phyloP scores from a whole-genome alignment of 2,329 filamentous ascomycete genomes.

The Septoria petroselini region DNA sequence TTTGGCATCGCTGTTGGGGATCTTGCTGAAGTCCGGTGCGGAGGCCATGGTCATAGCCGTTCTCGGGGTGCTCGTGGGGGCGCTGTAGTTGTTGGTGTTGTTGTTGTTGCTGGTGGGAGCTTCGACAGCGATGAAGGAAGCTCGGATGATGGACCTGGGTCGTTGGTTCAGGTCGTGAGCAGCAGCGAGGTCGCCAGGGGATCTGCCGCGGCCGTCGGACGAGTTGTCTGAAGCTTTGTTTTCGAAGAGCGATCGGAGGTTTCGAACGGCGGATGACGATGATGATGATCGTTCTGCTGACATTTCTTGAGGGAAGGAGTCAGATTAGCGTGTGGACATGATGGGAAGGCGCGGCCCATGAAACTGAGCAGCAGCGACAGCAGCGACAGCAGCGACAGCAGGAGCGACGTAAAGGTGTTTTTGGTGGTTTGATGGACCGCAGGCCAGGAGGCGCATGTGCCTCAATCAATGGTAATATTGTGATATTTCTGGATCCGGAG shows the following conservation, averaged over 20 bases:
- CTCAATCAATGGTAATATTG: not conserved
- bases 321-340: constrained; percentile 15
- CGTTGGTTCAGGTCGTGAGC: constrained; percentile 29
- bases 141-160: constrained; percentile 46
- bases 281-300: constrained; percentile 40
- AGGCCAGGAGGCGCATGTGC: constrained; percentile 3
- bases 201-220: constrained; percentile 42
- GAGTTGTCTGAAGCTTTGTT: constrained; percentile 37
- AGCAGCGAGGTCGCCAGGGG: constrained; percentile 39
- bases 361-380: no score
- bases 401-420: no score
- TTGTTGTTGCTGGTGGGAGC: constrained; percentile 24
- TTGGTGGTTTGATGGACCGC: constrained; percentile 3
- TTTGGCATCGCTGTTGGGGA: constrained; percentile 17
- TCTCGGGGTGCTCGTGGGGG: no score
- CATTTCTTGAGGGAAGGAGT: constrained; percentile 43
- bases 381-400: no score
- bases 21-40: constrained; percentile 16
- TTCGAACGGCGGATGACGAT: constrained; percentile 45
- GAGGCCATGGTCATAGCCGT: constrained; percentile 24
- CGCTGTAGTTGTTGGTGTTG: no score
- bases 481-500: constrained; percentile 2
- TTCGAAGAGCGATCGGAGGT: constrained; percentile 52
- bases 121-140: constrained; percentile 50
- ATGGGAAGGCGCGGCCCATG: constrained; percentile 8